These are phyloP conservation scores for Russula ochroleuca DNA, from an alignment of 768 basidiomycete species.

Conservation along the genomic window DNA sequence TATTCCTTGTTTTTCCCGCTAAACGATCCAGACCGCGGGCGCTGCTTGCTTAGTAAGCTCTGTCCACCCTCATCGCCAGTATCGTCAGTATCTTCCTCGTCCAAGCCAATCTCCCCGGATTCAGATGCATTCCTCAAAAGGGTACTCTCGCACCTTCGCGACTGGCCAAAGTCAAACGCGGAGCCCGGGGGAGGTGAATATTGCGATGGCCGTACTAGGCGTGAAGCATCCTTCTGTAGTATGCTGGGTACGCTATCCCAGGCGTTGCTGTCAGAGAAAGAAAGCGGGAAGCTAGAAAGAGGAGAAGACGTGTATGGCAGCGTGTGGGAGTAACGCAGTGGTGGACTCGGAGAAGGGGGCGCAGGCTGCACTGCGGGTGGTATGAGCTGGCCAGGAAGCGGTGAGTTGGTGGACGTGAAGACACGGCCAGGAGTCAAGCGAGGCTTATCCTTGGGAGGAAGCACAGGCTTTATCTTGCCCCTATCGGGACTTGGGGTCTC, in stretches of 20 bases:
- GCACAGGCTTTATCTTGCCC: constrained; percentile 68
- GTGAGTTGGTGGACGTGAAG: constrained; percentile 43
- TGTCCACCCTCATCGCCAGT: constrained; percentile 37
- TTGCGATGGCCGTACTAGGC: constrained; percentile 49
- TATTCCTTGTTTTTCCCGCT: constrained; percentile 46
- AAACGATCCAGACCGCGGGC: constrained; percentile 34
- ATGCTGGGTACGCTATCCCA: constrained; percentile 85
- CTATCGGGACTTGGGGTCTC: constrained; percentile 57
- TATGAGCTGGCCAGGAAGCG: constrained; percentile 28
- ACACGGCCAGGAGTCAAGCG: constrained; percentile 63
- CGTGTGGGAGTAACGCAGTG: constrained; percentile 18
- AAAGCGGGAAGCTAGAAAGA: constrained; percentile 47
- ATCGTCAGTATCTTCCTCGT: constrained; percentile 56
- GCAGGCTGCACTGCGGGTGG: not conserved
- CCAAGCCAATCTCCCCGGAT: constrained; percentile 66
- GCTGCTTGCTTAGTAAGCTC: constrained; percentile 22
- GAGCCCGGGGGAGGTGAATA: constrained; percentile 43
- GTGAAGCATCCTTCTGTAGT: constrained; percentile 59
- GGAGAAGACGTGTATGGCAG: constrained; percentile 34
- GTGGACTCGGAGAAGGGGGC: constrained; percentile 30
- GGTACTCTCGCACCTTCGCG: constrained; percentile 35
- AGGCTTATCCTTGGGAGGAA: constrained; percentile 92
- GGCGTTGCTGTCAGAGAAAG: constrained; percentile 68
- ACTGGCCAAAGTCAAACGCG: constrained; percentile 44
- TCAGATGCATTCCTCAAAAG: constrained; percentile 47